These are phyloP conservation scores for Astathelohania contejeani DNA, from an alignment of 371 early-diverging fungal species.

Conservation along the genomic window DNA sequence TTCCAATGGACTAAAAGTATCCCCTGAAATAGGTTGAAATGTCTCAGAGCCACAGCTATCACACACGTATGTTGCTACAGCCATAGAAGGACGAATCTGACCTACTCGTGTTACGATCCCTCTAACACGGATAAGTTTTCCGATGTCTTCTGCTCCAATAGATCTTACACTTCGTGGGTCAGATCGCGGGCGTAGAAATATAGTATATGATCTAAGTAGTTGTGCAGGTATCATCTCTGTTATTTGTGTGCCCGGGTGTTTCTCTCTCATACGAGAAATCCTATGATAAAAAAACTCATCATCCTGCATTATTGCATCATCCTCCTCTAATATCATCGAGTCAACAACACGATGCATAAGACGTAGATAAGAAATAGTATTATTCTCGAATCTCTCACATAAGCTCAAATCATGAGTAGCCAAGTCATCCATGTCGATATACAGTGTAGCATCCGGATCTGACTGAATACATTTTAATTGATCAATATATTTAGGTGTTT, in stretches of 20 bases:
- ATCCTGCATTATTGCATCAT: conserved; percentile 32
- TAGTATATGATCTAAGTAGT: conserved; percentile 32
- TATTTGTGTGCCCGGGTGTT: conserved; percentile 38
- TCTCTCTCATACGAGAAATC: conserved; percentile 45
- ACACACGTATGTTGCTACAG: conserved; percentile 79
- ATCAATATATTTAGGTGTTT: conserved; percentile 40
- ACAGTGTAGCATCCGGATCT: conserved; percentile 5
- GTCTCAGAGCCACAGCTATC: conserved; percentile 87
- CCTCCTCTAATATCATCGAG: conserved; percentile 42
- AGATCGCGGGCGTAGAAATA: not conserved
- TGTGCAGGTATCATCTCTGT: conserved; percentile 37
- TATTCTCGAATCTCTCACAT: conserved; percentile 31
- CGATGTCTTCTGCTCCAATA: conserved; percentile 64
- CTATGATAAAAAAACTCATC: conserved; percentile 48
- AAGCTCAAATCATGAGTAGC: conserved; percentile 45
- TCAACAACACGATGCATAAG: conserved; percentile 47
- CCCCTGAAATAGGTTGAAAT: conserved; percentile 67
- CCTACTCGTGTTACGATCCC: conserved; percentile 86
- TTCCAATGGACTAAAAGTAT: conserved; percentile 62
- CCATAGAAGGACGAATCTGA: conserved; percentile 79
- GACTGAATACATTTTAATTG: not conserved
- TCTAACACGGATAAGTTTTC: conserved; percentile 67
- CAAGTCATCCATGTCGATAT: conserved; percentile 44
- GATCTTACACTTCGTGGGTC: conserved; percentile 57
- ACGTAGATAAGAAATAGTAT: conserved; percentile 43